Base-by-base conservation (phyloP, 192 early-diverging fungal species). In the Gigaspora rosea region DNA sequence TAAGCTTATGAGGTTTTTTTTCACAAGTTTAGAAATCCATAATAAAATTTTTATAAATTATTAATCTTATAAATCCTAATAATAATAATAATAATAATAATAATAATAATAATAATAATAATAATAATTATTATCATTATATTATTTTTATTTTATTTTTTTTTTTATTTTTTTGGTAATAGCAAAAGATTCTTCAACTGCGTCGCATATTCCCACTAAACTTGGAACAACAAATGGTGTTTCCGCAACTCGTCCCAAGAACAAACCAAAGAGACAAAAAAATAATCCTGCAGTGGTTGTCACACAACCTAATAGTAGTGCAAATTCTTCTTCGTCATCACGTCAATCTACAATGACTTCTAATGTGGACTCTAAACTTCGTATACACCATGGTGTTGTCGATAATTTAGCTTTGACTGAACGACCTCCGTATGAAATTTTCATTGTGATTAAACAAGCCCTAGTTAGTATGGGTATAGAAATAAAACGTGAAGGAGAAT, bases 331-430 rank as follows among this genome's bases (percentile, higher is more conserved):
- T 16, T 41, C 66, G 15, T 48, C 81, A 32, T 81, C 83, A 27
- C 77, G 79, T 9, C 41, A 75, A 46, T 79, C 80, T 33, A 68
- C 71, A 8, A 68, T 22, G 61, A 47, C 54, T 15, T 27, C 35
- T n/a, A 81, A 78, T 1, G 66, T 82, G 10, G 75, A 89, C 63
- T 80, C 85, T 46, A 90, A 92, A 66, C 87, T 94, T 73, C 88
- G 89, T 32, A 85, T 89, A 27, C 91, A 92, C 71, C 90, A 91
- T 57, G 92, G 92, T 49, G 92, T 90, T 20, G 90, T 94, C 0
- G 91, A 92, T 57, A 83, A 90, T 18, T 85, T 87, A 50, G 91
- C 91, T 8, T 80, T 94, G 56, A 92, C 91, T 20, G 85, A 87
- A 27, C 77, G 87, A 41, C 80, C 88, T 27, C 92, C 92, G 1